Evolutionary conservation across 106 monocot species (phyloP).

Genomic region (Iris macrosiphon): DNA sequence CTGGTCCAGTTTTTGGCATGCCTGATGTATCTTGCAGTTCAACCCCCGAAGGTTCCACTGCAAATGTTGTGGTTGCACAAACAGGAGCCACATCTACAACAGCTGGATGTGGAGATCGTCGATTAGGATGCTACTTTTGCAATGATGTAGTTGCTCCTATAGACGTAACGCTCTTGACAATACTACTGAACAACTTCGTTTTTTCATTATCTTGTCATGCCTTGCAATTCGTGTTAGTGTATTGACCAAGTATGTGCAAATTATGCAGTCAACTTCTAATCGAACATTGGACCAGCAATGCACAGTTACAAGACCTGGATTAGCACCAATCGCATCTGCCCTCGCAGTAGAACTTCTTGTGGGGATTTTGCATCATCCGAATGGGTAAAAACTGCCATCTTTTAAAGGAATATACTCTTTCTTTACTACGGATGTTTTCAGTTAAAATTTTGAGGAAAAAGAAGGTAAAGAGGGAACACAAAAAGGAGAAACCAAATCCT

Average conservation of each 20-base stretch:
- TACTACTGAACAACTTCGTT: not conserved
- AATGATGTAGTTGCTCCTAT: slow-evolving; percentile 96
- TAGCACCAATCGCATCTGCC: slow-evolving; percentile 88
- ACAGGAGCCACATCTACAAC: slow-evolving; percentile 23
- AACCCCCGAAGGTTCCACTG: slow-evolving; percentile 15
- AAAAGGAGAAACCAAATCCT: too few relatives aligned
- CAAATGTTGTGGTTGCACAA: slow-evolving; percentile 1
- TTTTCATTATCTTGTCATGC: not conserved
- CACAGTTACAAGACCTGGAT: slow-evolving; percentile 90
- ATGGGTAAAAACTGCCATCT: slow-evolving; percentile 39
- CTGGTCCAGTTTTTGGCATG: slow-evolving; percentile 34
- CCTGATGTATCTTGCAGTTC: slow-evolving; percentile 2
- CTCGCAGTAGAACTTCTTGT: slow-evolving; percentile 83
- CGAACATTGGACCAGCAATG: slow-evolving; percentile 98
- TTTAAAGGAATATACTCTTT: too few relatives aligned
- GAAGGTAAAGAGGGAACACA: too few relatives aligned
- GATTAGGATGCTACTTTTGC: slow-evolving; percentile 96
- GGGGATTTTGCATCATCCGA: slow-evolving; percentile 80
- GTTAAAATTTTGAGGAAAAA: too few relatives aligned
- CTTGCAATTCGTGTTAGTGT: not conserved
- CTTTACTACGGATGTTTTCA: too few relatives aligned
- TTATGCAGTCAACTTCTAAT: slow-evolving; percentile 83
- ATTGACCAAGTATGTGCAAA: not conserved
- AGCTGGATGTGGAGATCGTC: slow-evolving; percentile 18
- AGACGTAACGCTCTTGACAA: slow-evolving; percentile 48